Percentiles rank a stretch among this genome's conserved stretches.
Evolutionary conservation across 371 early-diverging fungal genomes (phyloP).

Genomic region (Syncephalastrum sp.): DNA sequence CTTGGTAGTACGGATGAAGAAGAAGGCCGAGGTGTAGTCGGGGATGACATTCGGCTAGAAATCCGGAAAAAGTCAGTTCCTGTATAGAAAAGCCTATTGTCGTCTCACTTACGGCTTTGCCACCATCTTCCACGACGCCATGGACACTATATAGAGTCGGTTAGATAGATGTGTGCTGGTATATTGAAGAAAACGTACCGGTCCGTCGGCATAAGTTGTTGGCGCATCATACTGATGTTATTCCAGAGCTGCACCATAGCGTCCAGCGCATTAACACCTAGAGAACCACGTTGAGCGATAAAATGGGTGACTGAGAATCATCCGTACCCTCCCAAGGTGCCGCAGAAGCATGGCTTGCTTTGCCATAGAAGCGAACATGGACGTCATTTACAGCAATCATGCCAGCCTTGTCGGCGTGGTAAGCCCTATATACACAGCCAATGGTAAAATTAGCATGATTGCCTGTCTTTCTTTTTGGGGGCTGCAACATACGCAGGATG

Average conservation of each 20-base stretch:
- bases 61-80: conserved; percentile 28
- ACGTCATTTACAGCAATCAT: conserved; percentile 40
- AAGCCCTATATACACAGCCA: conserved; percentile 10
- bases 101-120: conserved; percentile 63
- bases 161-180: neutral
- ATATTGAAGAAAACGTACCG: conserved; percentile 8
- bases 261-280: conserved; percentile 65
- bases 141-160: conserved; percentile 45
- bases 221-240: conserved; percentile 63
- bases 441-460: neutral
- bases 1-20: conserved; percentile 61
- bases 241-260: conserved; percentile 56
- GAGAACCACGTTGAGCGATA: neutral
- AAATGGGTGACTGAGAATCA: too few relatives aligned
- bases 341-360: conserved; percentile 54
- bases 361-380: conserved; percentile 58
- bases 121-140: conserved; percentile 61
- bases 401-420: conserved; percentile 18
- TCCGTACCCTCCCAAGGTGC: conserved; percentile 67
- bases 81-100: conserved; percentile 2
- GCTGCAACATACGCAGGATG: conserved; percentile 56
- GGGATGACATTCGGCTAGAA: conserved; percentile 58
- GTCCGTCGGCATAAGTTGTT: conserved; percentile 59
- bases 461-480: neutral
- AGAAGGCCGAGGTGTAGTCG: conserved; percentile 58